phyloP scores from a whole-genome alignment of 2,329 filamentous ascomycete genomes.

The Colletotrichum sp. region DNA sequence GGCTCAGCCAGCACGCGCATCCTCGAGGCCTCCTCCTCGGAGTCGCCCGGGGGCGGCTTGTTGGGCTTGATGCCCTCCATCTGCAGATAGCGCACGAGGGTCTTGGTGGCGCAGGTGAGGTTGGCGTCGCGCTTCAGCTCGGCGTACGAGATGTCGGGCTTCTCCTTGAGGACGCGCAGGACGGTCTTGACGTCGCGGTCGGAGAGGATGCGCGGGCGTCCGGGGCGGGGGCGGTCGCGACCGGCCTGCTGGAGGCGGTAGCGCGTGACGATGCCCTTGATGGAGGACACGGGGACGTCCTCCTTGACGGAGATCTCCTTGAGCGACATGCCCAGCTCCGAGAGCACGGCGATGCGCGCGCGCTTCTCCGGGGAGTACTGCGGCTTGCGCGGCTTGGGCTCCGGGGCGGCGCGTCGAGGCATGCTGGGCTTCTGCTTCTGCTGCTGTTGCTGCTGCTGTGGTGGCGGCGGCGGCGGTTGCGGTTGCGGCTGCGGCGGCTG shows the following conservation, averaged over 20 bases:
- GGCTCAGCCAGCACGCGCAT: constrained; percentile 9
- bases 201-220: constrained; percentile 15
- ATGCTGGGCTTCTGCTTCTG: background rate
- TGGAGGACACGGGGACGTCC: constrained; percentile 18
- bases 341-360: constrained; percentile 19
- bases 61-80: constrained; percentile 20
- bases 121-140: constrained; percentile 15
- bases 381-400: constrained; percentile 19
- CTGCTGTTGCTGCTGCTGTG: background rate
- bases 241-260: constrained; percentile 20
- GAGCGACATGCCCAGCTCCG: constrained; percentile 20
- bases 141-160: constrained; percentile 14
- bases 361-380: constrained; percentile 21
- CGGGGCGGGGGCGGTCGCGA: constrained; percentile 15
- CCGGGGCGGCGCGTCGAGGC: constrained; percentile 18
- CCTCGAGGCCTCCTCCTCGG: constrained; percentile 16
- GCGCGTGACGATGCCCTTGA: constrained; percentile 21
- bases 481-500: background rate
- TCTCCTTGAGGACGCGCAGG: constrained; percentile 18
- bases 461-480: background rate
- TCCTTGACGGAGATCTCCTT: constrained; percentile 21
- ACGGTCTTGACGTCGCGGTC: constrained; percentile 19
- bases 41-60: constrained; percentile 18
- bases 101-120: constrained; percentile 18
- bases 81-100: constrained; percentile 17